Evolutionary conservation across 805 yeast species (phyloP).

Genomic region (Kockiozyma suomiensis): DNA sequence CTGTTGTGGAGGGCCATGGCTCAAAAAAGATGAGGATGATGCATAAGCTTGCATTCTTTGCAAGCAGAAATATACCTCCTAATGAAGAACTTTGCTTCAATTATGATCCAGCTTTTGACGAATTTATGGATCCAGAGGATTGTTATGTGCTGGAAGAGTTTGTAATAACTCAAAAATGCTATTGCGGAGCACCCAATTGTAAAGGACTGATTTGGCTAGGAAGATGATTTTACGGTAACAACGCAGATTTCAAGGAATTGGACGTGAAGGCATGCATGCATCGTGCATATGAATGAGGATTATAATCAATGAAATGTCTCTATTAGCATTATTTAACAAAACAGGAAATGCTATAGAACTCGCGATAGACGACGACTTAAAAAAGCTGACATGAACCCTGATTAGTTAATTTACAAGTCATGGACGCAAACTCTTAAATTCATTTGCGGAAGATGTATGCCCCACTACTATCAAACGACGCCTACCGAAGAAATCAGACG

Average conservation of each 20-base stretch:
- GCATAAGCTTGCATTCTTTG: slow-evolving; percentile 28
- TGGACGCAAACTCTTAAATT: no score
- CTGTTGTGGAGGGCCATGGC: slow-evolving; percentile 15
- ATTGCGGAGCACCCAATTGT: slow-evolving; percentile 13
- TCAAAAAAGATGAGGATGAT: slow-evolving; percentile 7
- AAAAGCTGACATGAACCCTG: no score
- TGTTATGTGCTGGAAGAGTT: slow-evolving; percentile 9
- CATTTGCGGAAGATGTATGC: slow-evolving; percentile 4
- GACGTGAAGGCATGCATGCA: no score
- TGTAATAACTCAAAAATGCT: slow-evolving; percentile 10
- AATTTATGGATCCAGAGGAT: background rate
- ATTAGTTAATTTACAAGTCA: no score
- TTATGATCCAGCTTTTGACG: slow-evolving; percentile 8
- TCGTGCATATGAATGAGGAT: no score
- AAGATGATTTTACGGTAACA: background rate
- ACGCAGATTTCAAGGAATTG: no score
- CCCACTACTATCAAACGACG: slow-evolving; percentile 29
- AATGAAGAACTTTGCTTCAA: slow-evolving; percentile 28
- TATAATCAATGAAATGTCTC: no score
- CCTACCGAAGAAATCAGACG: slow-evolving; percentile 12
- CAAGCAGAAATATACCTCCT: slow-evolving; percentile 20
- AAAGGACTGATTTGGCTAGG: slow-evolving; percentile 11
- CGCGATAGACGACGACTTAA: no score
- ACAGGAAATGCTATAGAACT: no score
- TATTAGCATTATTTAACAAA: no score